A percentile compares a stretch with the other conserved stretches of the same genome.
Evolutionary conservation across 1,284 basidiomycete genomes (phyloP).

Genomic region (Cerrena zonata): DNA sequence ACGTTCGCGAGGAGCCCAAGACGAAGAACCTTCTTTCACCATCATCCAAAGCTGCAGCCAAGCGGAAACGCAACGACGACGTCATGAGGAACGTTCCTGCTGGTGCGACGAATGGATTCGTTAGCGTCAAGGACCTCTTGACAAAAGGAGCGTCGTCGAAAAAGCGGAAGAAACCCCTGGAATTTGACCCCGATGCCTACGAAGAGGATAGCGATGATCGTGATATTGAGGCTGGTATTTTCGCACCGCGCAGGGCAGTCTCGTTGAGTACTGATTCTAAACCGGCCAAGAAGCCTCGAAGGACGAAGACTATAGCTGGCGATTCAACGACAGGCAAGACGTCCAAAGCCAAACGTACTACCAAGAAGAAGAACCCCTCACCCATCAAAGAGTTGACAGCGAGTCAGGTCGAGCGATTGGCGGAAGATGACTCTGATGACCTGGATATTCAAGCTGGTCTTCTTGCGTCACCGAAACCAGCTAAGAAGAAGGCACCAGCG

Average conservation of each 20-base stretch:
- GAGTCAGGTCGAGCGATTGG: slow-evolving; percentile 38
- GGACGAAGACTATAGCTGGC: slow-evolving; percentile 30
- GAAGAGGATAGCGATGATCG: slow-evolving; percentile 59
- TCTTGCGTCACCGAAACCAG: neutral
- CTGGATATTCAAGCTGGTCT: slow-evolving; percentile 42
- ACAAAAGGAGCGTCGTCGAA: slow-evolving; percentile 43
- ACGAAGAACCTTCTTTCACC: slow-evolving; percentile 24
- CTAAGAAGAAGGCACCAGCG: neutral
- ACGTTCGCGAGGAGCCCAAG: slow-evolving; percentile 46
- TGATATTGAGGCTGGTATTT: slow-evolving; percentile 49
- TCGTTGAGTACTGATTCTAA: slow-evolving; percentile 34
- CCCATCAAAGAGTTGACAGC: slow-evolving; percentile 17
- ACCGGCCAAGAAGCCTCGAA: slow-evolving; percentile 30
- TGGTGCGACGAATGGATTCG: slow-evolving; percentile 59
- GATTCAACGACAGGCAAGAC: slow-evolving; percentile 29
- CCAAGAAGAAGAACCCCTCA: slow-evolving; percentile 15
- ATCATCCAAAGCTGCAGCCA: slow-evolving; percentile 40
- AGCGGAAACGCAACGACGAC: slow-evolving; percentile 68
- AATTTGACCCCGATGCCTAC: slow-evolving; percentile 35
- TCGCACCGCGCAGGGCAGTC: slow-evolving; percentile 42
- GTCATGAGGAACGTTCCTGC: slow-evolving; percentile 59
- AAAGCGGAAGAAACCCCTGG: slow-evolving; percentile 27
- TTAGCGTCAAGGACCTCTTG: slow-evolving; percentile 55
- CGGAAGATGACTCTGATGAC: slow-evolving; percentile 51
- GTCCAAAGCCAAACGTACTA: slow-evolving; percentile 22